Evolutionary conservation across 176 grass and related monocot species (phyloP).

Genomic region (Phoenix roebelenii): DNA sequence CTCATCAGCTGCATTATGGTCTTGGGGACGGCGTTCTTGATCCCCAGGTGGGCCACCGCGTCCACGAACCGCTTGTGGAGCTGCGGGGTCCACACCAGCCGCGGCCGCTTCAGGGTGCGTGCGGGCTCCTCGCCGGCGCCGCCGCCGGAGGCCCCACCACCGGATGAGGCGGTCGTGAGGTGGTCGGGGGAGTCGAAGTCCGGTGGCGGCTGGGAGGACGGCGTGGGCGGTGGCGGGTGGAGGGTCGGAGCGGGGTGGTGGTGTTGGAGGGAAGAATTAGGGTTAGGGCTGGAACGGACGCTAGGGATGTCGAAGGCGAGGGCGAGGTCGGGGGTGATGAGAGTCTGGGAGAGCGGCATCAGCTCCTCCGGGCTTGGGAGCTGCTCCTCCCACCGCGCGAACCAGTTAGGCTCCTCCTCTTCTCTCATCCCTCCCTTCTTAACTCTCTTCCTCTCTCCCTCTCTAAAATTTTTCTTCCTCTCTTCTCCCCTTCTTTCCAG

Average conservation of each 20-base stretch:
- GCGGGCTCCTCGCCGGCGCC: conserved; percentile 10
- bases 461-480: not conserved
- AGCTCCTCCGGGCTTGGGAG: conserved; percentile 17
- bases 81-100: conserved; percentile 24
- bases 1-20: conserved; percentile 29
- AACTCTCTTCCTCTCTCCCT: not conserved
- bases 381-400: conserved; percentile 15
- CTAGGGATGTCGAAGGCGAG: conserved; percentile 16
- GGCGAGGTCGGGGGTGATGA: conserved; percentile 16
- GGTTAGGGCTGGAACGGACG: not conserved
- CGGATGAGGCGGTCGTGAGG: not conserved
- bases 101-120: conserved; percentile 12
- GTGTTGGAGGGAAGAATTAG: not conserved
- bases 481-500: not conserved
- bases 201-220: not conserved
- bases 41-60: conserved; percentile 19
- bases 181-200: conserved; percentile 40
- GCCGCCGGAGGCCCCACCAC: not conserved
- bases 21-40: conserved; percentile 24
- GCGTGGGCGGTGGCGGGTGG: not conserved
- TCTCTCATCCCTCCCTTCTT: conserved; percentile 40
- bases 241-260: not conserved
- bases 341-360: conserved; percentile 14
- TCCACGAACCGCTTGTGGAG: conserved; percentile 23
- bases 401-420: conserved; percentile 20